Evolutionary conservation across 2,329 filamentous ascomycete genomes (phyloP).

Genomic region (Alternaria triticina): DNA sequence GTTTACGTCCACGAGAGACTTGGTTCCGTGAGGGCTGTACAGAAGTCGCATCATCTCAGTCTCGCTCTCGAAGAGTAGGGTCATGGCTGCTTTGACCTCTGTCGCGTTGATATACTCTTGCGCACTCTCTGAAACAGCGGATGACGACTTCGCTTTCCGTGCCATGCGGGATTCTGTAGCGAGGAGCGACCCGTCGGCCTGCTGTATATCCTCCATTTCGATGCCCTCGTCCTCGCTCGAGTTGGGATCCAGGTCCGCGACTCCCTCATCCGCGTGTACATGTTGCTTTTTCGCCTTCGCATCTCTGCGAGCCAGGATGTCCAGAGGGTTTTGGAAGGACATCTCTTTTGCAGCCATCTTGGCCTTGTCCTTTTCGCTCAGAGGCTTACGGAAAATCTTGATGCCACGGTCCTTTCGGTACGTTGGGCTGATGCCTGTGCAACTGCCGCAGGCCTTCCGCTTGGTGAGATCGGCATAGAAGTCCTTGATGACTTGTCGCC

Average conservation of each 20-base stretch:
- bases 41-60: conserved; percentile 82
- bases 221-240: conserved; percentile 53
- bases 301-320: conserved; percentile 61
- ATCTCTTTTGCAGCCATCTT: conserved; percentile 75
- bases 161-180: conserved; percentile 54
- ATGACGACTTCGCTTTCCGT: conserved; percentile 49
- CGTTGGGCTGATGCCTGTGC: conserved; percentile 63
- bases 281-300: conserved; percentile 53
- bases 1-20: conserved; percentile 62
- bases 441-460: conserved; percentile 72
- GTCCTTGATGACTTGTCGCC: conserved; percentile 77
- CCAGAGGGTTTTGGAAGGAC: conserved; percentile 72
- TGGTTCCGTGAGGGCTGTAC: conserved; percentile 77
- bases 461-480: conserved; percentile 78
- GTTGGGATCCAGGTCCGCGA: conserved; percentile 65
- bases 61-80: conserved; percentile 84
- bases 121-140: conserved; percentile 39
- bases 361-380: conserved; percentile 75
- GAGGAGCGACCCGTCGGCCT: conserved; percentile 59
- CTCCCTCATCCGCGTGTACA: conserved; percentile 68
- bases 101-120: conserved; percentile 82
- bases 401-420: conserved; percentile 90
- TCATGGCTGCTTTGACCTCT: conserved; percentile 81
- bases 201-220: conserved; percentile 42
- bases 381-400: conserved; percentile 89